Evolutionary conservation across 768 basidiomycete genomes (phyloP), one percentile per base, ranked within the genome.

Genomic region (Trametes cubensis): DNA sequence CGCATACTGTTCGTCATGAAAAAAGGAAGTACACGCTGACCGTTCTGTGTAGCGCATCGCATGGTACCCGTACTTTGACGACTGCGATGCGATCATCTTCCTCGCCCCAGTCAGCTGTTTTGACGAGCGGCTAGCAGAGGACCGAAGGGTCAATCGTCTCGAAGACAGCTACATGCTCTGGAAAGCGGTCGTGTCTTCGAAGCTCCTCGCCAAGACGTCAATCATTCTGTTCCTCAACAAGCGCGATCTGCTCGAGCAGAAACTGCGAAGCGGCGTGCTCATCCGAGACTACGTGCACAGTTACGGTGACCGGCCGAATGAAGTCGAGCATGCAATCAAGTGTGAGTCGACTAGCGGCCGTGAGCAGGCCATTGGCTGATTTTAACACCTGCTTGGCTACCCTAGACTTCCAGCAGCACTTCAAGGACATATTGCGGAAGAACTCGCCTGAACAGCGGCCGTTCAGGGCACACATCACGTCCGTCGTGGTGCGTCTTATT

Each of bases 21-120:
- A 6, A 34, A 2, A 6, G 2, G 21, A 44, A 44, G n/a, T 28
- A 34, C 21, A 21, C 20, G 50, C 20, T 47, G 46, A 46, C 38
- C 28, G 1, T 28, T 25, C 11, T 17, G 7, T 21, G 3, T 40
- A 70, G 67, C 66, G 69, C 68, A 86, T 82, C 85, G 63, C 81
- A 77, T 94, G 92, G 91, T 87, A 85, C 72, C 85, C 89, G 3
- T 92, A 87, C 73, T 92, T 93, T 63, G 90, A 92, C 67, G 90
- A 92, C 72, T 84, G 89, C 62, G 85, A 91, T 74, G 86, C 91
- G 1, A 92, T 94, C 73, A 94, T 94, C 69, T 94, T 94, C 77
- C 84, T 94, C 45, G 89, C 88, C 72, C 78, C 80, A 64, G 85
- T 94, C 67, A 91, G 86, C 25, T 89, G 89, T 53, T 94, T 94